Percentiles rank a stretch among this genome's conserved stretches.
Conservation (phyloP, 164 flowering plant species). For the Magnolia officinalis region DNA sequence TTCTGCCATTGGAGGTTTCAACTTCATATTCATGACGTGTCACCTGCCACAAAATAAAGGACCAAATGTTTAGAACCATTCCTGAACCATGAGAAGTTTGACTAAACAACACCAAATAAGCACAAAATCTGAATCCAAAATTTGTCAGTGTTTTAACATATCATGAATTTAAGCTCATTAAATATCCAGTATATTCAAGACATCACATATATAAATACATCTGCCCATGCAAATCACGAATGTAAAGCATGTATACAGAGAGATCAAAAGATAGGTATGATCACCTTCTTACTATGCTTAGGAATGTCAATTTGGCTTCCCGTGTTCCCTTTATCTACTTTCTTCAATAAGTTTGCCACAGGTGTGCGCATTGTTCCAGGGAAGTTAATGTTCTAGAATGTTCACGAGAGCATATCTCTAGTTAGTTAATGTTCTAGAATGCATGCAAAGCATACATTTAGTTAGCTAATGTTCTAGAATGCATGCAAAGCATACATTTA, state of each 20-base stretch:
- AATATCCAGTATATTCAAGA: not conserved
- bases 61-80: not conserved
- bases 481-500: not conserved
- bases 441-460: not conserved
- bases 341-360: constrained; percentile 54
- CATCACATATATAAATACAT: not conserved
- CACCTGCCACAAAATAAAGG: constrained; percentile 42
- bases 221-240: not conserved
- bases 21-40: constrained; percentile 91
- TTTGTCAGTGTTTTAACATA: not conserved
- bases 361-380: constrained; percentile 50
- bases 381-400: constrained; percentile 46
- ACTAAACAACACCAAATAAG: not conserved
- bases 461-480: not conserved
- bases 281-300: constrained; percentile 81
- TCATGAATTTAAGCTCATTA: not conserved
- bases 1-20: constrained; percentile 78
- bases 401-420: constrained; percentile 7
- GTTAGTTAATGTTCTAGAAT: not conserved
- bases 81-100: not conserved
- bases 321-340: constrained; percentile 49
- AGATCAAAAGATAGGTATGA: constrained; percentile 1
- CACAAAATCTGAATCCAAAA: not conserved
- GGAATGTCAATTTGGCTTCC: constrained; percentile 50
- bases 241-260: not conserved